These are phyloP conservation scores for Hypomyces perniciosus DNA, from an alignment of 2,329 filamentous ascomycete genomes.

Conservation along the genomic window DNA sequence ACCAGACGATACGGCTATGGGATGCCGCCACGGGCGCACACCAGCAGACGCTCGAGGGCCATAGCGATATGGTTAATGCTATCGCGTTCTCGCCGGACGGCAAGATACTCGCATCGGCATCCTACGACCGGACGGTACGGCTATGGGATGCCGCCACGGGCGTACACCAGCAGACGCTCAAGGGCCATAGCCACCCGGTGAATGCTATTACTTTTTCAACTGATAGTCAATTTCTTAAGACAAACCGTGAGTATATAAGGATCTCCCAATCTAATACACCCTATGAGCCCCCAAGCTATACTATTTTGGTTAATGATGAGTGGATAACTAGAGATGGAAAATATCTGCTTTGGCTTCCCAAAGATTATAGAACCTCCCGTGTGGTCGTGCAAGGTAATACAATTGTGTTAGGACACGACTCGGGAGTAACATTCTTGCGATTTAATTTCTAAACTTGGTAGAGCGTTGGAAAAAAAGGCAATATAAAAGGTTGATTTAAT, in stretches of 20 bases:
- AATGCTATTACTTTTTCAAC: background rate
- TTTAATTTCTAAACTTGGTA: too few species aligned
- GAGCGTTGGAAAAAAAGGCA: too few species aligned
- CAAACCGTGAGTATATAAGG: background rate
- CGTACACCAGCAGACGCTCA: background rate
- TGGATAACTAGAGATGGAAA: conserved; percentile 5
- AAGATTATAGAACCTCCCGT: background rate
- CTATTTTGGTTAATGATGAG: background rate
- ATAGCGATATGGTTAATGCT: too few species aligned
- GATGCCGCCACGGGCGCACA: too few species aligned
- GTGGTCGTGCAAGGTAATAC: background rate
- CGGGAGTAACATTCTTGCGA: background rate
- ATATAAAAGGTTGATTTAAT: too few species aligned
- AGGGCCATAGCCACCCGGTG: background rate
- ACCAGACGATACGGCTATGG: too few species aligned
- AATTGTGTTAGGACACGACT: background rate
- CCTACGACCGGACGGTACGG: too few species aligned
- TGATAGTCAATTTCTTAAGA: background rate
- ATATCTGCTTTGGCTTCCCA: background rate
- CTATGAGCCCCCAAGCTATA: background rate
- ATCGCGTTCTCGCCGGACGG: too few species aligned
- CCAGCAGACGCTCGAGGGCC: too few species aligned
- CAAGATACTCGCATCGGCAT: too few species aligned
- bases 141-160: too few species aligned
- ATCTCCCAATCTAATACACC: background rate